Evolutionary conservation across 306 rosid genomes (phyloP), one percentile per base, ranked within the genome.

Genomic region (Fragaria ananassa): DNA sequence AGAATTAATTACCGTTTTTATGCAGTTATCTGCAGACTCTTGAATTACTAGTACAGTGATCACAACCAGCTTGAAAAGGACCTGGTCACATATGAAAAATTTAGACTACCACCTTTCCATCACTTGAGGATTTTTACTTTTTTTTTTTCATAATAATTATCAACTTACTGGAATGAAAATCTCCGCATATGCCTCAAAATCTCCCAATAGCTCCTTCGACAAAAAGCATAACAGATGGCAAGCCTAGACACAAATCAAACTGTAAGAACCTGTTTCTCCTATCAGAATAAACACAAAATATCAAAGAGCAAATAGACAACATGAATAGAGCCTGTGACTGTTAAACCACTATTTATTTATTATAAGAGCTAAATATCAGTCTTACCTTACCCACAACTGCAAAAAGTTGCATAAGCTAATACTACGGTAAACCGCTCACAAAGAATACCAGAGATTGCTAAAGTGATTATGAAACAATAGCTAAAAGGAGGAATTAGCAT

Each of bases 21-120:
- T 88, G 89, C 99, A 96, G 84, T 87, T 91, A 84, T 96, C 99
- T 19, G 99, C 94, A 78, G 98, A 96, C 86, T 96, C 99, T 66
- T 93, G 93, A 87, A 96, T 96, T 85, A 96, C 99, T 84, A 96
- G 99, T 78, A 96, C 99, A 79, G 99, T 96, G 76, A 96, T 96
- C 86, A 96, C 98, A 81, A 96, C 99, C 83, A 96, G 88, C 98
- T 96, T 96, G 93, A 96, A 88, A 87, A 96, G 94, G 75, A 87
- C 96, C 99, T 96, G 99, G 74, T 91, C 51, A 82, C 80, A 83
- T 72, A 63, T 70, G 70, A 80, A 42, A 79, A 58, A 75, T 78
- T 79, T 44, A 87, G 77, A 71, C 77, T 76, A 77, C 83, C 56
- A 21, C 72, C 27, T 73, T 53, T 51, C 70, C 71, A 63, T 34